phyloP scores from a whole-genome alignment of 305 asterid species.

The Fraxinus ornus region DNA sequence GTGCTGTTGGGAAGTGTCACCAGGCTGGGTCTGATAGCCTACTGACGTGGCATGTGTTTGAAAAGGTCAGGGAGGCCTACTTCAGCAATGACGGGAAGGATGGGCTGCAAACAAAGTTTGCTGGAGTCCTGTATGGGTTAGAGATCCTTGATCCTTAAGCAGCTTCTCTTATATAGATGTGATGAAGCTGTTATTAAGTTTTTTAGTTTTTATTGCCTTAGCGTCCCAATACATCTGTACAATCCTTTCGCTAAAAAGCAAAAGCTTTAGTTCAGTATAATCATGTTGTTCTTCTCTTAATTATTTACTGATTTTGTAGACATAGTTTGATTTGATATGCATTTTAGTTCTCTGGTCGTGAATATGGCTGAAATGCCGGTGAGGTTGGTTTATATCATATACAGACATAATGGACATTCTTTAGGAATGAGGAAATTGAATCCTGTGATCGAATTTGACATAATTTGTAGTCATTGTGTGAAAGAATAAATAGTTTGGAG shows the following conservation, averaged over 20 bases:
- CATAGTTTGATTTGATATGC: constrained; percentile 1
- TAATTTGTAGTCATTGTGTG: not conserved
- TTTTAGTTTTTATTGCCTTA: constrained; percentile 24
- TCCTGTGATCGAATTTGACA: not conserved
- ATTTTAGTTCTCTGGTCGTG: not conserved
- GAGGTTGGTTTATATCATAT: not conserved
- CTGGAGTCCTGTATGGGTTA: constrained; percentile 82
- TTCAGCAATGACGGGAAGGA: constrained; percentile 36
- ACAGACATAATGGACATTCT: not conserved
- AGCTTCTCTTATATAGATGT: constrained; percentile 32
- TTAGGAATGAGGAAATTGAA: not conserved
- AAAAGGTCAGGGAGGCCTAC: constrained; percentile 51
- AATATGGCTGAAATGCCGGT: not conserved
- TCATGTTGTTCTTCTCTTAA: constrained; percentile 8
- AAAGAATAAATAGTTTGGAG: not conserved
- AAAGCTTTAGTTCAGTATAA: constrained; percentile 24
- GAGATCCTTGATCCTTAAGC: constrained; percentile 41
- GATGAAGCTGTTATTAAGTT: constrained; percentile 23
- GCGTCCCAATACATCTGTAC: constrained; percentile 35
- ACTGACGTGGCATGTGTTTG: constrained; percentile 75
- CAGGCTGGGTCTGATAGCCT: constrained; percentile 93
- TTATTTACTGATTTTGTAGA: constrained; percentile 2
- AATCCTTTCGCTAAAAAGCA: constrained; percentile 37
- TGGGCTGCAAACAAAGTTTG: constrained; percentile 45
- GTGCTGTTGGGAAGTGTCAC: constrained; percentile 70